A percentile compares a stretch with the other conserved stretches of the same genome.
Evolutionary conservation across 768 basidiomycete species (phyloP).

Genomic region (Amanita phalloides): DNA sequence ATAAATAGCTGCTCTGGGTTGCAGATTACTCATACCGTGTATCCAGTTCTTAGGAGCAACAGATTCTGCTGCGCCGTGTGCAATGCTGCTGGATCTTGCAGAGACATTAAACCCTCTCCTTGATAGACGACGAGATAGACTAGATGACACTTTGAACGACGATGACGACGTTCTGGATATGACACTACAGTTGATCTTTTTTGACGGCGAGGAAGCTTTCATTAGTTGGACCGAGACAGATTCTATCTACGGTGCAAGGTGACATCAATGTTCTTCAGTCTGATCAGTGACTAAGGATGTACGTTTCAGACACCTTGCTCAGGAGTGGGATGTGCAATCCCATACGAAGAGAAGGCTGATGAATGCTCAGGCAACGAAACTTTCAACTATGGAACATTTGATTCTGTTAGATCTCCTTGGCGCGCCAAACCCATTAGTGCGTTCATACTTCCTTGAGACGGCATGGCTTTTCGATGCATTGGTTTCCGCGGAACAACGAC

Average conservation of each 20-base stretch:
- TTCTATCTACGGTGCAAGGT: constrained; percentile 95
- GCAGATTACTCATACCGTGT: constrained; percentile 3
- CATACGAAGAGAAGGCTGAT: constrained; percentile 48
- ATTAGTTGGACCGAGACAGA: constrained; percentile 80
- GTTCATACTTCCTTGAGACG: constrained; percentile 78
- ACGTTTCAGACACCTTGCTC: constrained; percentile 69
- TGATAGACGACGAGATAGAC: constrained; percentile 40
- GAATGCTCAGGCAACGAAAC: constrained; percentile 44
- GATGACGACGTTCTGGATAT: constrained; percentile 76
- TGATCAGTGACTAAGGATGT: not conserved
- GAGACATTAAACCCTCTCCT: constrained; percentile 71
- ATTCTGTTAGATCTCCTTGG: constrained; percentile 92
- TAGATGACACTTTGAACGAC: constrained; percentile 46
- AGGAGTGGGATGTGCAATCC: constrained; percentile 68
- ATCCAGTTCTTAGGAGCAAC: constrained; percentile 91
- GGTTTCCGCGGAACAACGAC: constrained; percentile 54
- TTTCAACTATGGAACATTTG: constrained; percentile 80
- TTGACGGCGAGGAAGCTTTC: constrained; percentile 98
- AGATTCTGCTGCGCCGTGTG: constrained; percentile 93
- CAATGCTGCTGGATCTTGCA: constrained; percentile 88
- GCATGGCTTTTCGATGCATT: constrained; percentile 89
- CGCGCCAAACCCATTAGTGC: constrained; percentile 59
- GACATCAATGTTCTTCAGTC: constrained; percentile 8
- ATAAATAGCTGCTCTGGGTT: not conserved
- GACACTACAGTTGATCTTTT: constrained; percentile 87